phyloP scores from a whole-genome alignment of 768 basidiomycete genomes.

The Sistotremastrum niveocremeum region DNA sequence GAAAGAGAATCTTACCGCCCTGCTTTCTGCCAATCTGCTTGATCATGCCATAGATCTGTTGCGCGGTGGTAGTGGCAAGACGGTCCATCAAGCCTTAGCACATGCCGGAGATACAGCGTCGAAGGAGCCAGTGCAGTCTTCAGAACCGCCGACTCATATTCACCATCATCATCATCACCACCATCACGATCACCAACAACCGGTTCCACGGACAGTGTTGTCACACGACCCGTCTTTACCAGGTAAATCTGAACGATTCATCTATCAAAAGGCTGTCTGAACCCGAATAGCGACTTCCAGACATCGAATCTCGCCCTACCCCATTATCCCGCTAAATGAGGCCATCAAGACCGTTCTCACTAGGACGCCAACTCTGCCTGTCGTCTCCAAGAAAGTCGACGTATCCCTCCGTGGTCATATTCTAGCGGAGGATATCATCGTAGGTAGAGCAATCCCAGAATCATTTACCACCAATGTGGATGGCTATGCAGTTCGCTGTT shows the following conservation, averaged over 20 bases:
- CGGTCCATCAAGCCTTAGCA: slow-evolving; percentile 40
- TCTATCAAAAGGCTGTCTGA: not conserved
- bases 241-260: slow-evolving; percentile 28
- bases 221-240: slow-evolving; percentile 59
- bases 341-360: slow-evolving; percentile 46
- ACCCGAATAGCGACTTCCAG: slow-evolving; percentile 43
- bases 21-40: slow-evolving; percentile 45
- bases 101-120: slow-evolving; percentile 12
- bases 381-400: slow-evolving; percentile 35
- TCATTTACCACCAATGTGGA: slow-evolving; percentile 72
- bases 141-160: slow-evolving; percentile 16
- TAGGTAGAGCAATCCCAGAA: slow-evolving; percentile 49
- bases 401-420: slow-evolving; percentile 48
- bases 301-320: slow-evolving; percentile 66
- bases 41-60: slow-evolving; percentile 63
- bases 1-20: slow-evolving; percentile 54
- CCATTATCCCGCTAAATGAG: slow-evolving; percentile 48
- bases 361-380: slow-evolving; percentile 30
- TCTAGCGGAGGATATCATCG: slow-evolving; percentile 62
- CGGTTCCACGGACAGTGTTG: slow-evolving; percentile 41
- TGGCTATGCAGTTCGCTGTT: slow-evolving; percentile 73
- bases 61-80: slow-evolving; percentile 49
- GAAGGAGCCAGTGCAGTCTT: slow-evolving; percentile 12
- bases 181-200: slow-evolving; percentile 26
- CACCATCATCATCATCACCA: slow-evolving; percentile 23